Evolutionary conservation across 106 monocot species (phyloP).

Genomic region (Narthecium ossifragum): DNA sequence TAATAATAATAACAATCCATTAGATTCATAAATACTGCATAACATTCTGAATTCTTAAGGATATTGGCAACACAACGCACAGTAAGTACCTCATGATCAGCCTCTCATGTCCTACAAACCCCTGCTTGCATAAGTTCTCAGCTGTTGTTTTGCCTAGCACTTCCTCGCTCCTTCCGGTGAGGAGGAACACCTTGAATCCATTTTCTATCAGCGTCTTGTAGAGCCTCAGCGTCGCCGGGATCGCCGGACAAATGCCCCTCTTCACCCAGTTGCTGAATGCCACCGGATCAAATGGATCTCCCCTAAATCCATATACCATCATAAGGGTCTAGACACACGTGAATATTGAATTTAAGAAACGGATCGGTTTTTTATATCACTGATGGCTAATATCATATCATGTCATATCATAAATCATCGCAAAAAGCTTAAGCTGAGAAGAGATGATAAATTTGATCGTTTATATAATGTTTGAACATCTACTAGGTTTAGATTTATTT

Average conservation of each 20-base stretch:
- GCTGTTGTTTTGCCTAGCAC: slow-evolving; percentile 1
- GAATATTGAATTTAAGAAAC: too few species aligned
- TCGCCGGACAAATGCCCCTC: slow-evolving; percentile 2
- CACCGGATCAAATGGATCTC: slow-evolving; percentile 8
- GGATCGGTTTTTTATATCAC: too few species aligned
- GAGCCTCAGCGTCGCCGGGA: not conserved
- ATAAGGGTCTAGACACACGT: too few species aligned
- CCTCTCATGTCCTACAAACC: slow-evolving; percentile 6
- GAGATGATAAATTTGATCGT: too few species aligned
- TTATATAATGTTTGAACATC: too few species aligned
- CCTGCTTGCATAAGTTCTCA: slow-evolving; percentile 5
- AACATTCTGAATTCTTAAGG: not conserved
- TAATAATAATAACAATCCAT: too few species aligned
- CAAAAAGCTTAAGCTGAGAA: too few species aligned
- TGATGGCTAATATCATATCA: too few species aligned
- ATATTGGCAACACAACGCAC: too few species aligned
- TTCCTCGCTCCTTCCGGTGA: slow-evolving; percentile 5
- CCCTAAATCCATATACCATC: not conserved
- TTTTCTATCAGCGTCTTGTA: not conserved
- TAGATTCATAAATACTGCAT: not conserved
- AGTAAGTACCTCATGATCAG: slow-evolving; percentile 6
- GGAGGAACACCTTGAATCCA: slow-evolving; percentile 6
- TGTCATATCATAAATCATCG: too few species aligned
- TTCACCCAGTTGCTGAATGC: slow-evolving; percentile 4
- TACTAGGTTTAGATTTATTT: too few species aligned